Conservation (phyloP, 805 yeast species). For the Monosporozyma siamensis region DNA sequence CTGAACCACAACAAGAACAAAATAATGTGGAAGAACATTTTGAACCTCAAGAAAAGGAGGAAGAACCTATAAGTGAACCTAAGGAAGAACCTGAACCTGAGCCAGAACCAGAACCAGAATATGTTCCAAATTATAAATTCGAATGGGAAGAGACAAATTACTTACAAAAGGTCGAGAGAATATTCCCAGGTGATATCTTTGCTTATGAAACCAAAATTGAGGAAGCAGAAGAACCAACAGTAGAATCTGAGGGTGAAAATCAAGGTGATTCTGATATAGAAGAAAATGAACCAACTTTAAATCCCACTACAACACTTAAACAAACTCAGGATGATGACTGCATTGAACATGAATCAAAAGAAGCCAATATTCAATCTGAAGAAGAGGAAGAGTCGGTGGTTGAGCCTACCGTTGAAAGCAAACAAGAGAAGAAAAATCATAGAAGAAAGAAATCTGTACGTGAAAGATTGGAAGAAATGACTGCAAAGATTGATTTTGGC, state of each 20-base stretch:
- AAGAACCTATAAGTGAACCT: background rate
- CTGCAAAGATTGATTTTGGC: conserved; percentile 1
- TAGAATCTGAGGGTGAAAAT: no score
- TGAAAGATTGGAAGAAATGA: background rate
- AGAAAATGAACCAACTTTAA: no score
- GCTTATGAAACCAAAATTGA: conserved; percentile 27
- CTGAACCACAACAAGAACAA: background rate
- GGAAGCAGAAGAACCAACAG: background rate
- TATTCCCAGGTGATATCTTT: conserved; percentile 12
- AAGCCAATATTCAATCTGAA: no score
- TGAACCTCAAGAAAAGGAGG: no score
- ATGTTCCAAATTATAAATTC: conserved; percentile 10
- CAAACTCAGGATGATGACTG: no score
- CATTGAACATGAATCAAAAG: no score
- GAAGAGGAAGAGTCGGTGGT: background rate
- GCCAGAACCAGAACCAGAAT: conserved; percentile 2
- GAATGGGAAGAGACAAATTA: conserved; percentile 19
- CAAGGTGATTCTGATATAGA: background rate
- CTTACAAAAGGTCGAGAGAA: conserved; percentile 13
- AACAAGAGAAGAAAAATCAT: background rate
- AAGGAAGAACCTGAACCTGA: background rate
- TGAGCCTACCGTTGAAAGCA: background rate
- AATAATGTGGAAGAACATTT: no score
- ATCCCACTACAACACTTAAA: no score
- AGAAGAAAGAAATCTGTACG: background rate